Evolutionary conservation across 441 rosid species (phyloP).

Genomic region (Raphanus hybrid): DNA sequence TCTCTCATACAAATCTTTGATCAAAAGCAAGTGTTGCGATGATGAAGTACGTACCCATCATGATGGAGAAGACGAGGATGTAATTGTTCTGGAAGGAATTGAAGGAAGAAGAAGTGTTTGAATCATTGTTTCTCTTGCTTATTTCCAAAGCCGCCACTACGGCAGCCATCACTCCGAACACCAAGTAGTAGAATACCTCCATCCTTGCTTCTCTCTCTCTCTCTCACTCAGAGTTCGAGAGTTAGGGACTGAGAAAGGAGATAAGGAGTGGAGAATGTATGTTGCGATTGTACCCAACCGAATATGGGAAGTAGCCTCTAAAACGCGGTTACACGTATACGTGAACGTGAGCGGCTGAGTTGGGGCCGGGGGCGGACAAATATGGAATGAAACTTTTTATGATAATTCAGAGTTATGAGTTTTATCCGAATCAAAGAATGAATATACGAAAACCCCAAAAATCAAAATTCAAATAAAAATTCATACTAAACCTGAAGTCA

Average conservation of each 20-base stretch:
- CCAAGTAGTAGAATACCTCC: conserved; percentile 70
- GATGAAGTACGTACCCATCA: conserved; percentile 63
- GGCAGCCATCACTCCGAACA: conserved; percentile 64
- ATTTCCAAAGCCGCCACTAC: conserved; percentile 66
- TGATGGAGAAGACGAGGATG: conserved; percentile 78
- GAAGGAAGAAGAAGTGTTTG: conserved; percentile 67
- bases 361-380: too few species aligned
- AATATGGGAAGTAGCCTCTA: not conserved
- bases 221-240: conserved; percentile 11
- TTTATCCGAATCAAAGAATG: too few species aligned
- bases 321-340: conserved; percentile 9
- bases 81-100: conserved; percentile 76
- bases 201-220: conserved; percentile 34
- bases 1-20: too few species aligned
- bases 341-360: too few species aligned
- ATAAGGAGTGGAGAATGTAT: conserved; percentile 9
- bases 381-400: too few species aligned
- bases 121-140: conserved; percentile 69
- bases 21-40: not conserved
- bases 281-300: not conserved
- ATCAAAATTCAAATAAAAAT: too few species aligned
- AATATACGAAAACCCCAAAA: too few species aligned
- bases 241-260: not conserved
- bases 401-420: too few species aligned
- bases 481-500: too few species aligned